These are phyloP conservation scores for Solioccasus polychromus DNA, from an alignment of 768 basidiomycete species.

Conservation along the genomic window DNA sequence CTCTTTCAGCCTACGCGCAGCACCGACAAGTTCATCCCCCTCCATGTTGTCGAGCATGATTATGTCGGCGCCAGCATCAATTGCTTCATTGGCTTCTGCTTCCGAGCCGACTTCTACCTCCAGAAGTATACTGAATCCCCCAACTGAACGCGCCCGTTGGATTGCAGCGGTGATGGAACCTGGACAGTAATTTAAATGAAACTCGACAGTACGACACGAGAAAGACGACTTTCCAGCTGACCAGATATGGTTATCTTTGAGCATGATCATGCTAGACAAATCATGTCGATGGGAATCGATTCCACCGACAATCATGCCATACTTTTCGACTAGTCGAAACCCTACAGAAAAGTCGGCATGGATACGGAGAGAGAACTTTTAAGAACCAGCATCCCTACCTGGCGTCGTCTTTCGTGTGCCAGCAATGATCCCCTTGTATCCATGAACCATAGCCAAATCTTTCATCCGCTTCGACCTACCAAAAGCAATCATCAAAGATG, in stretches of 20 bases:
- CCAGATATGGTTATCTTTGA: constrained; percentile 99
- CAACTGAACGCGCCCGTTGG: constrained; percentile 78
- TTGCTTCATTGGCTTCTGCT: constrained; percentile 94
- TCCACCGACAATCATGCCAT: constrained; percentile 97
- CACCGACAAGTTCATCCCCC: constrained; percentile 63
- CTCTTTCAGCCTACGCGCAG: constrained; percentile 69
- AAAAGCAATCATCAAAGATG: not conserved
- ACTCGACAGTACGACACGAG: not conserved
- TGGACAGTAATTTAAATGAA: constrained; percentile 24
- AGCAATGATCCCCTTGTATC: constrained; percentile 86
- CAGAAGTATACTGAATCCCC: constrained; percentile 87
- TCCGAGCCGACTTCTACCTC: constrained; percentile 92
- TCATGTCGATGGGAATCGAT: constrained; percentile 95
- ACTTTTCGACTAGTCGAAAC: constrained; percentile 96
- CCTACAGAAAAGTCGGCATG: constrained; percentile 42
- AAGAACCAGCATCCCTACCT: constrained; percentile 36
- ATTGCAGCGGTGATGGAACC: constrained; percentile 93
- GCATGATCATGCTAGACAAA: constrained; percentile 99
- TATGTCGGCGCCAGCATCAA: constrained; percentile 91
- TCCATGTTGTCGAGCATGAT: constrained; percentile 96
- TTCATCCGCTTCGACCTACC: constrained; percentile 78
- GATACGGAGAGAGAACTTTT: not conserved
- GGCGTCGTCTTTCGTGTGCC: constrained; percentile 98
- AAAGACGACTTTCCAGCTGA: constrained; percentile 63
- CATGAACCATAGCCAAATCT: constrained; percentile 71